A percentile compares a stretch with the other conserved stretches of the same genome.
phyloP scores from a whole-genome alignment of 1,139 yeast species.

The Zygosaccharomyces pseudobailii region DNA sequence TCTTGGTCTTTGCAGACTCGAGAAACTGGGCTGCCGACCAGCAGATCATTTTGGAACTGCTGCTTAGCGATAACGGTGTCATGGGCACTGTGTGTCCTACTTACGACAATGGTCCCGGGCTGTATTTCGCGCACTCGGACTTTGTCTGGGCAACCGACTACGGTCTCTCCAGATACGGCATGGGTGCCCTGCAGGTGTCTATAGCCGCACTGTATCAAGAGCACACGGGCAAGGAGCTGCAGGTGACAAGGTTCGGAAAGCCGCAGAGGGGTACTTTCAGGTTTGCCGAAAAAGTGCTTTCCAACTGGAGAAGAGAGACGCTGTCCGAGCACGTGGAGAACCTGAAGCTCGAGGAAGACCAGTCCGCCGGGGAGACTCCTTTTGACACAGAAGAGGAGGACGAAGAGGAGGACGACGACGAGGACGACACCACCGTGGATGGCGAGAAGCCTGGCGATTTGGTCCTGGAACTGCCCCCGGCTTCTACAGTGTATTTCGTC shows the following conservation, averaged over 20 bases:
- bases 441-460: slow-evolving; percentile 35
- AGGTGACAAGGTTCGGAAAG: slow-evolving; percentile 76
- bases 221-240: slow-evolving; percentile 72
- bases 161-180: slow-evolving; percentile 73
- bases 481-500: slow-evolving; percentile 80
- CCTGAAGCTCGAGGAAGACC: slow-evolving; percentile 32
- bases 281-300: slow-evolving; percentile 70
- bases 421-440: slow-evolving; percentile 14
- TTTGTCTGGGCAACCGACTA: slow-evolving; percentile 87
- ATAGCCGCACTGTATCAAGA: slow-evolving; percentile 77
- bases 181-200: slow-evolving; percentile 86
- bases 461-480: slow-evolving; percentile 63
- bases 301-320: slow-evolving; percentile 73
- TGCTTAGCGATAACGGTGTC: slow-evolving; percentile 67
- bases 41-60: slow-evolving; percentile 74
- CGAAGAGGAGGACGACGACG: slow-evolving; percentile 17
- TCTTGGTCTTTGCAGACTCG: slow-evolving; percentile 75
- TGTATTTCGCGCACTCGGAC: slow-evolving; percentile 84
- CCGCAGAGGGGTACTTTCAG: slow-evolving; percentile 82
- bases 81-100: slow-evolving; percentile 75
- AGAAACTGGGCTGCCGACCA: slow-evolving; percentile 90
- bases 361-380: slow-evolving; percentile 9
- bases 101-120: slow-evolving; percentile 71
- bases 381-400: slow-evolving; percentile 14
- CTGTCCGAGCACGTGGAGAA: slow-evolving; percentile 67